A percentile compares a stretch with the other conserved stretches of the same genome.
phyloP scores from a whole-genome alignment of 1,284 basidiomycete genomes.

The Hortiboletus rubellus region DNA sequence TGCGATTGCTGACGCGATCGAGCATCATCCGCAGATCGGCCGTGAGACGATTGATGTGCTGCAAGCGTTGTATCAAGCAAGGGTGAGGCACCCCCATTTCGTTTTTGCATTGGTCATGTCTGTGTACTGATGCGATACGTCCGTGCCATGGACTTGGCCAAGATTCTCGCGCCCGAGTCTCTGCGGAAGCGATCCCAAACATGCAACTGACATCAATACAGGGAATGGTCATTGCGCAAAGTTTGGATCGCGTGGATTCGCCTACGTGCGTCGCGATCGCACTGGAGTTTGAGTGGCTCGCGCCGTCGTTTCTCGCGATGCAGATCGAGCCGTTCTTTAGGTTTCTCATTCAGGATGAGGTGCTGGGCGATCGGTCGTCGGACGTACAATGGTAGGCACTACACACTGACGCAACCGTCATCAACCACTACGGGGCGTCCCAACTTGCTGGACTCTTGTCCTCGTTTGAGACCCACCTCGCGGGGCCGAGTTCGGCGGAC shows the following conservation, averaged over 20 bases:
- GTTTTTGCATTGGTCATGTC: not conserved
- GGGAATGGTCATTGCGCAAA: constrained; percentile 94
- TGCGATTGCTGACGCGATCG: constrained; percentile 79
- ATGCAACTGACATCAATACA: constrained; percentile 29
- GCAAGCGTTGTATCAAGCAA: constrained; percentile 80
- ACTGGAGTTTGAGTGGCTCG: constrained; percentile 66
- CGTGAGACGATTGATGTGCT: constrained; percentile 49
- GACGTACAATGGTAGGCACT: constrained; percentile 90
- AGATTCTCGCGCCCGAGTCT: constrained; percentile 82
- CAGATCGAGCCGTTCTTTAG: constrained; percentile 82
- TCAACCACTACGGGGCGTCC: constrained; percentile 82
- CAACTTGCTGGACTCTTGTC: constrained; percentile 77
- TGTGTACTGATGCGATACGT: not conserved
- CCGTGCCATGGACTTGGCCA: constrained; percentile 52
- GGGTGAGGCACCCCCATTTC: constrained; percentile 44
- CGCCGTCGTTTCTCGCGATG: constrained; percentile 64
- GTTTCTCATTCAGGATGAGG: constrained; percentile 85
- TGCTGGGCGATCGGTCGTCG: constrained; percentile 83
- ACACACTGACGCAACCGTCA: constrained; percentile 76
- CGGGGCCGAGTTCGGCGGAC: constrained; percentile 56
- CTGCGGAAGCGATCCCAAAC: not conserved
- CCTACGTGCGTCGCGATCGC: constrained; percentile 80
- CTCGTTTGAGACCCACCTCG: constrained; percentile 84
- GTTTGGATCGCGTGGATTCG: constrained; percentile 92
- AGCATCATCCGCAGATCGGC: constrained; percentile 72